Evolutionary conservation across 768 basidiomycete genomes (phyloP).

Genomic region (Pleurotus citrinopileatus): DNA sequence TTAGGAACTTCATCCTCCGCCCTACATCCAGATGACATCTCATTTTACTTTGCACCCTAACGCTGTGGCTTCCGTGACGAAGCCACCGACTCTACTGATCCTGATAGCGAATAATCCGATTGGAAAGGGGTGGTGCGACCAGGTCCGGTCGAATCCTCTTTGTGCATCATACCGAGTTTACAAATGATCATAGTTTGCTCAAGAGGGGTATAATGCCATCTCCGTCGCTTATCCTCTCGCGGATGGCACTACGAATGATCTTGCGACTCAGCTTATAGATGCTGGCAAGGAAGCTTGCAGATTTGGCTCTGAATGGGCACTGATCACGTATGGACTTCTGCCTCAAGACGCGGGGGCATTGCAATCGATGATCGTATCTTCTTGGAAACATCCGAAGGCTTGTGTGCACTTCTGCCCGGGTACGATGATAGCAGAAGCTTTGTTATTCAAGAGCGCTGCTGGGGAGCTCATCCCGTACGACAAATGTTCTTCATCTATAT

Average conservation of each 20-base stretch:
- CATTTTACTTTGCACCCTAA: not conserved
- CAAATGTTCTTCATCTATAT: not conserved
- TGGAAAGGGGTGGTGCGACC: slow-evolving; percentile 9
- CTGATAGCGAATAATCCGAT: not conserved
- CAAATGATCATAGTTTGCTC: slow-evolving; percentile 2
- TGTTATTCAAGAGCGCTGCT: not conserved
- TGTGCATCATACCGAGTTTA: too few species aligned
- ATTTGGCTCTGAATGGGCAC: slow-evolving; percentile 5
- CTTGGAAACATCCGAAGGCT: slow-evolving; percentile 1
- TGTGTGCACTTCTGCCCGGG: slow-evolving; percentile 5
- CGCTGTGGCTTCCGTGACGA: slow-evolving; percentile 4
- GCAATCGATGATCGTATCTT: not conserved
- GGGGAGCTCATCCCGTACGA: slow-evolving; percentile 1
- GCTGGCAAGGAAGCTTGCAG: not conserved
- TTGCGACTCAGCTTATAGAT: not conserved
- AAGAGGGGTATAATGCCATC: slow-evolving; percentile 9
- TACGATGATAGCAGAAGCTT: not conserved
- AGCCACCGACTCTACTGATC: slow-evolving; percentile 5
- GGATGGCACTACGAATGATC: not conserved
- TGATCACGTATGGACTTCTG: slow-evolving; percentile 7
- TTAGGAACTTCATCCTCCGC: not conserved
- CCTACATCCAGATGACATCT: not conserved
- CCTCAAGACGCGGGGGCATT: slow-evolving; percentile 1
- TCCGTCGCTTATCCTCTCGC: not conserved
- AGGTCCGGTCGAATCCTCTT: not conserved